Percentiles rank a stretch among this genome's conserved stretches.
phyloP scores from a whole-genome alignment of 2,329 filamentous ascomycete genomes.

The Meredithiella fracta region DNA sequence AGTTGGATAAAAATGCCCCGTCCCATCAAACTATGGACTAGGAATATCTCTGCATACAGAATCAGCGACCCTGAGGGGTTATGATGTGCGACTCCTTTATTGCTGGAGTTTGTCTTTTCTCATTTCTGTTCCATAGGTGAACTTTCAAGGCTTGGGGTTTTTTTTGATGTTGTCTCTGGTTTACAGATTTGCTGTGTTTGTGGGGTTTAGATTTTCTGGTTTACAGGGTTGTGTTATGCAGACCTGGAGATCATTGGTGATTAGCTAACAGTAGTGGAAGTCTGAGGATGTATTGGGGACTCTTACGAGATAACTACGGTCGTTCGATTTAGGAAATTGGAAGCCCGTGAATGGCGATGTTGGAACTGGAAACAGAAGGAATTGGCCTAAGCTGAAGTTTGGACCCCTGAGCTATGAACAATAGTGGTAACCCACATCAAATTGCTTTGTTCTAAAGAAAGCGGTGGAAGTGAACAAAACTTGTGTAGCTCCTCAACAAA shows the following conservation, averaged over 20 bases:
- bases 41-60: background rate
- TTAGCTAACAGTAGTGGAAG: no score
- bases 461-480: background rate
- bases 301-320: background rate
- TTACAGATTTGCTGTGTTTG: background rate
- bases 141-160: background rate
- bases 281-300: background rate
- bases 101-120: background rate
- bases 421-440: background rate
- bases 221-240: background rate
- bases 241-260: background rate
- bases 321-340: background rate
- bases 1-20: background rate
- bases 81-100: background rate
- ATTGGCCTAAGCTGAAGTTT: background rate
- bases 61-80: no score
- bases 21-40: background rate
- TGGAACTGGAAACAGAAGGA: background rate
- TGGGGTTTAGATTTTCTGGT: background rate
- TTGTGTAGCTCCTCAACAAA: constrained; percentile 3
- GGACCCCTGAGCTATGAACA: background rate
- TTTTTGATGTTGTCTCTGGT: background rate
- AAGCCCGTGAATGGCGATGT: background rate
- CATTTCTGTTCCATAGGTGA: background rate
- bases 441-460: background rate